Conservation (phyloP, 192 early-diverging fungal genomes). For the Funneliformis mosseae region DNA sequence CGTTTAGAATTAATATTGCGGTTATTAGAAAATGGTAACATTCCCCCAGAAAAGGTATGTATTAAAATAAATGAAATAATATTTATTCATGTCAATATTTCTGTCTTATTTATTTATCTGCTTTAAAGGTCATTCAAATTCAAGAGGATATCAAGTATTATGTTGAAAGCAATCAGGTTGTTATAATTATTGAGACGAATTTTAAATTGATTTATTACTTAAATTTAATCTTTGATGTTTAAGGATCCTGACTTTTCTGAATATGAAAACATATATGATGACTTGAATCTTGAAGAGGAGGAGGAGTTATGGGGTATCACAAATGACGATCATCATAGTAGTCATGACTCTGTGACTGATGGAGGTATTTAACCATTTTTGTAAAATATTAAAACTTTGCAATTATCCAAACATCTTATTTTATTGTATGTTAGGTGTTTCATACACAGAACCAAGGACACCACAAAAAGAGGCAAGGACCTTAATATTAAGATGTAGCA, state of each 20-base stretch:
- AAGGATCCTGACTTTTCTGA: slow-evolving; percentile 90
- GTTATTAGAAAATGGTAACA: slow-evolving; percentile 89
- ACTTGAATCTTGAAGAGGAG: slow-evolving; percentile 88
- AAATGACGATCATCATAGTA: slow-evolving; percentile 63
- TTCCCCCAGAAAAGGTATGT: slow-evolving; percentile 81
- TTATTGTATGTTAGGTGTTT: slow-evolving; percentile 6
- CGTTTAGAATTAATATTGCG: slow-evolving; percentile 92
- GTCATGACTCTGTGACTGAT: slow-evolving; percentile 31
- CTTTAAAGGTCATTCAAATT: slow-evolving; percentile 68
- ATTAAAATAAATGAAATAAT: slow-evolving; percentile 16
- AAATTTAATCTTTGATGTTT: slow-evolving; percentile 5
- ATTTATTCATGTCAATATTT: too few species aligned
- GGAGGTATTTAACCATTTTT: slow-evolving; percentile 17
- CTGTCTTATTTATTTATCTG: background rate
- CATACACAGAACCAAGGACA: slow-evolving; percentile 27
- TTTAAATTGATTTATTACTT: background rate
- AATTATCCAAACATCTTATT: slow-evolving; percentile 15
- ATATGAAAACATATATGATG: slow-evolving; percentile 92
- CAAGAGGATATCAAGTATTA: slow-evolving; percentile 94
- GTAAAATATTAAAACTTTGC: too few species aligned
- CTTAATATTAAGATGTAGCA: too few species aligned
- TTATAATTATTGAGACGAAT: background rate
- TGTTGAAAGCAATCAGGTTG: slow-evolving; percentile 79
- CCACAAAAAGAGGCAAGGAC: slow-evolving; percentile 36
- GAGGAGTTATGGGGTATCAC: slow-evolving; percentile 79